phyloP scores from a whole-genome alignment of 495 filamentous ascomycete species.

The Beverwykella pulmonaria region DNA sequence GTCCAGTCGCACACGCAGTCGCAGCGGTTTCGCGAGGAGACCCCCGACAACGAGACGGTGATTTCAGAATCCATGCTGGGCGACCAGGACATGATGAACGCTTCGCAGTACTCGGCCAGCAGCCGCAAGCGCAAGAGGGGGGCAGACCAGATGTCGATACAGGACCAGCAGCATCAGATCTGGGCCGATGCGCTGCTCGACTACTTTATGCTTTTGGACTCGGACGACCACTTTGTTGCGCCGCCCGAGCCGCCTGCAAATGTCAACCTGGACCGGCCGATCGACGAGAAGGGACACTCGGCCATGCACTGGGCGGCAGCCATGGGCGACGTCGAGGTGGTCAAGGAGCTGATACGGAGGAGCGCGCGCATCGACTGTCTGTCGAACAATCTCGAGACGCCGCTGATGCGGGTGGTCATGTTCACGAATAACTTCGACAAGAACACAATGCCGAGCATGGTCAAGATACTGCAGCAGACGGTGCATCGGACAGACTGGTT shows the following conservation, averaged over 20 bases:
- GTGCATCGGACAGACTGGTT: conserved; percentile 73
- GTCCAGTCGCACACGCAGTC: conserved; percentile 31
- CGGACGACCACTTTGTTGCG: conserved; percentile 64
- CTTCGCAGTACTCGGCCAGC: conserved; percentile 66
- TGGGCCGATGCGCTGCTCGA: conserved; percentile 92
- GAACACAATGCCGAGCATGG: conserved; percentile 76
- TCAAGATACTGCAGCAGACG: conserved; percentile 76
- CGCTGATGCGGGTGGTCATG: conserved; percentile 88
- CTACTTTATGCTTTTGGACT: conserved; percentile 84
- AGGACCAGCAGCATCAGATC: conserved; percentile 79
- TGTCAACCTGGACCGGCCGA: conserved; percentile 83
- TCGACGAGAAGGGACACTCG: conserved; percentile 86
- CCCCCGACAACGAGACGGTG: conserved; percentile 75
- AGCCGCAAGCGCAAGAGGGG: conserved; percentile 78
- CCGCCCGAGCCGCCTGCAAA: conserved; percentile 77
- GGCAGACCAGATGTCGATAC: conserved; percentile 61
- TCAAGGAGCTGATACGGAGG: conserved; percentile 77
- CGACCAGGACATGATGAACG: conserved; percentile 73
- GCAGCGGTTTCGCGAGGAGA: conserved; percentile 77
- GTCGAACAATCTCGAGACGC: conserved; percentile 84
- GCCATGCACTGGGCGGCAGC: conserved; percentile 95
- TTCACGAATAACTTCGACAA: conserved; percentile 97
- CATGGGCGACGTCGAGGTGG: conserved; percentile 95
- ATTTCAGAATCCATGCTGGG: conserved; percentile 80
- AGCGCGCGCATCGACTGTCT: conserved; percentile 67